Evolutionary conservation across 768 basidiomycete species (phyloP).

Genomic region (Boletus rubropictus): DNA sequence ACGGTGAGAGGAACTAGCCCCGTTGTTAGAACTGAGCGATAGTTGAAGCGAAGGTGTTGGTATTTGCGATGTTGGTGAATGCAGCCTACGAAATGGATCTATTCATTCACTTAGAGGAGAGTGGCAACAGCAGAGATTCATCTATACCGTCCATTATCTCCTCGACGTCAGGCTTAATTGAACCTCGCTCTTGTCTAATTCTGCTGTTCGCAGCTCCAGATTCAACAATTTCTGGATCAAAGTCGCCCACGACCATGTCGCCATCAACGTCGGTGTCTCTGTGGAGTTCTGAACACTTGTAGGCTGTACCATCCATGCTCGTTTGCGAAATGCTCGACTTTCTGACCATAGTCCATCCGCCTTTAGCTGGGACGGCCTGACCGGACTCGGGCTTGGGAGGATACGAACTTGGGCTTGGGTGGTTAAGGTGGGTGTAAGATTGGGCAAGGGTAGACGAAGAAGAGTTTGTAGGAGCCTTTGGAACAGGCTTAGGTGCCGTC

Average conservation of each 20-base stretch:
- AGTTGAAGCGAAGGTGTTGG: conserved; percentile 3
- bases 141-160: conserved; percentile 70
- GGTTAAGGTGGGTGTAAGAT: conserved; percentile 75
- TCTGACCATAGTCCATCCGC: conserved; percentile 77
- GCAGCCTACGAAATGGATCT: conserved; percentile 58
- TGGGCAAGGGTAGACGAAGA: conserved; percentile 69
- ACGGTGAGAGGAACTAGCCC: conserved; percentile 13
- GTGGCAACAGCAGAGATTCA: conserved; percentile 11
- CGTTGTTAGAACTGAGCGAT: conserved; percentile 6
- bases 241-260: conserved; percentile 72
- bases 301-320: conserved; percentile 21
- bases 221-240: conserved; percentile 53
- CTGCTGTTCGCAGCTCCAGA: conserved; percentile 37
- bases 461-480: conserved; percentile 40
- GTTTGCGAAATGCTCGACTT: conserved; percentile 31
- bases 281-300: conserved; percentile 22
- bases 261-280: conserved; percentile 65
- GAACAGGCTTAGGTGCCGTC: conserved; percentile 53
- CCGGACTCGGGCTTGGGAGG: conserved; percentile 46
- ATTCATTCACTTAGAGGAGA: conserved; percentile 29
- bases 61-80: conserved; percentile 23
- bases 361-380: conserved; percentile 40
- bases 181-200: conserved; percentile 40
- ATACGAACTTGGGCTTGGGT: conserved; percentile 72
- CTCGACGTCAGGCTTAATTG: conserved; percentile 61